A percentile compares a stretch with the other conserved stretches of the same genome.
phyloP scores from a whole-genome alignment of 306 rosid genomes.

The Vigna reflexopilosa region DNA sequence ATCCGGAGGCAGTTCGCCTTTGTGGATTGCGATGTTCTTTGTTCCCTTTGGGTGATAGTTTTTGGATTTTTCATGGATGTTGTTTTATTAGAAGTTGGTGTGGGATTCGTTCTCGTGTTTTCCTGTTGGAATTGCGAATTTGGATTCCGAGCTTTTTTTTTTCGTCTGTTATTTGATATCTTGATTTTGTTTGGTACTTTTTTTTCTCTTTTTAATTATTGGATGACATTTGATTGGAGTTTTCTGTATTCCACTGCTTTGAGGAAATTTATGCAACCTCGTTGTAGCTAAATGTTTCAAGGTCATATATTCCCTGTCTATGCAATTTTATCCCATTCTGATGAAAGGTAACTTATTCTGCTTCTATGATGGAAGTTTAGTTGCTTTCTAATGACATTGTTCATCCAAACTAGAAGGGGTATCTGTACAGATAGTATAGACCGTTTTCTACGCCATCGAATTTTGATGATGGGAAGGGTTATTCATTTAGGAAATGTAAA shows the following conservation, averaged over 20 bases:
- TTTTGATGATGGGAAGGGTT: neutral
- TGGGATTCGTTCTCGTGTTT: neutral
- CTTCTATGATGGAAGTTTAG: neutral
- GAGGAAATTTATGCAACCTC: neutral
- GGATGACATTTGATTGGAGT: neutral
- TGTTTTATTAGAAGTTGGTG: neutral
- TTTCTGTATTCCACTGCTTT: neutral
- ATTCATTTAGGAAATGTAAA: neutral
- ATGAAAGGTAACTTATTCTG: neutral
- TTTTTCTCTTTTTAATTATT: no score
- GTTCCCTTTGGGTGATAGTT: neutral
- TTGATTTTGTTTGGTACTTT: neutral
- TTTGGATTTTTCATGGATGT: neutral
- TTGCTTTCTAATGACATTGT: neutral
- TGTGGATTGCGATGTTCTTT: slow-evolving; percentile 3
- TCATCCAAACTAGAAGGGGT: neutral
- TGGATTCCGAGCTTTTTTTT: neutral
- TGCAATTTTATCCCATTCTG: slow-evolving; percentile 8
- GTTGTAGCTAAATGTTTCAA: neutral
- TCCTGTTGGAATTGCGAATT: neutral
- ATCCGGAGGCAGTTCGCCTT: neutral
- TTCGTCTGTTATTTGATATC: neutral
- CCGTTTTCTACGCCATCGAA: neutral
- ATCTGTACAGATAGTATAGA: neutral
- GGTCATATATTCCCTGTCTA: slow-evolving; percentile 11